phyloP scores from a whole-genome alignment of 1,284 basidiomycete genomes.

The Bjerkandera adusta region DNA sequence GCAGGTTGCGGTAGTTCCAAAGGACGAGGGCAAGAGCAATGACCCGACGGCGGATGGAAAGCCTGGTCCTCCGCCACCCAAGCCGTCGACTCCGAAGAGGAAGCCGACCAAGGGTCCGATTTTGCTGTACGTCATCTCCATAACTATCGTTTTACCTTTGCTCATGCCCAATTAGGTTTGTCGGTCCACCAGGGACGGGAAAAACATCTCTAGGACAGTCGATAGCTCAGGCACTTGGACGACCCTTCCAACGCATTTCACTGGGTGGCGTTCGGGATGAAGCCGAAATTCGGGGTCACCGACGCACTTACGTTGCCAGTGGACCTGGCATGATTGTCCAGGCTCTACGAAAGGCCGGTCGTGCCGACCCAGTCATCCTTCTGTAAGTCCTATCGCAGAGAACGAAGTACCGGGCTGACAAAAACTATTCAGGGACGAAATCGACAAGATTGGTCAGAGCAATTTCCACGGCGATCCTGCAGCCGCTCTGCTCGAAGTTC shows the following conservation, averaged over 20 bases:
- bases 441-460: slow-evolving; percentile 85
- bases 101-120: slow-evolving; percentile 76
- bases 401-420: too few relatives aligned
- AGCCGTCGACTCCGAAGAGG: slow-evolving; percentile 22
- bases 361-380: slow-evolving; percentile 77
- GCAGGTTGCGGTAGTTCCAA: slow-evolving; percentile 1
- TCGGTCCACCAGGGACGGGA: slow-evolving; percentile 82
- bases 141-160: neutral
- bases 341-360: slow-evolving; percentile 83
- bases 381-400: slow-evolving; percentile 55
- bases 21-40: neutral
- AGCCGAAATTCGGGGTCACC: slow-evolving; percentile 87
- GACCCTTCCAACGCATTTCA: slow-evolving; percentile 92
- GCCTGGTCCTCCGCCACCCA: neutral
- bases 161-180: slow-evolving; percentile 46
- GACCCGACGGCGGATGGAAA: slow-evolving; percentile 1
- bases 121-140: slow-evolving; percentile 54
- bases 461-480: slow-evolving; percentile 90
- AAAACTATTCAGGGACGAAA: slow-evolving; percentile 73
- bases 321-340: slow-evolving; percentile 88
- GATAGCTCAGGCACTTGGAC: slow-evolving; percentile 76
- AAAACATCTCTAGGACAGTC: slow-evolving; percentile 88
- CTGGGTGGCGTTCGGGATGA: slow-evolving; percentile 90
- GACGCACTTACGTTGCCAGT: slow-evolving; percentile 89
- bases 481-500: slow-evolving; percentile 84